phyloP scores from a whole-genome alignment of 352 stramenopile genomes.

The Blastocystis sp. region DNA sequence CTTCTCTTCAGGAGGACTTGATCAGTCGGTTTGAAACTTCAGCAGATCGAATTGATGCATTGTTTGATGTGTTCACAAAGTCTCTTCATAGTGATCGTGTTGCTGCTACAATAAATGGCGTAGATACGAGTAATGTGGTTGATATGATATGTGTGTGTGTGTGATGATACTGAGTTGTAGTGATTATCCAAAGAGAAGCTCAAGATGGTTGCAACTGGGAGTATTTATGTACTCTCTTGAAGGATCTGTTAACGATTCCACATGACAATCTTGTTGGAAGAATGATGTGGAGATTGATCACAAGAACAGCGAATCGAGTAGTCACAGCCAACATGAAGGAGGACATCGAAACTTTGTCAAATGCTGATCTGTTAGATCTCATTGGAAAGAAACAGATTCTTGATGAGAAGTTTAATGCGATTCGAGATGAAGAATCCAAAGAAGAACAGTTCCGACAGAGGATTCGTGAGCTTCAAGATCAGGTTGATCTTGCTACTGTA shows the following conservation, averaged over 20 bases:
- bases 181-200: slow-evolving; percentile 33
- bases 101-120: neutral
- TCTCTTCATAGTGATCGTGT: slow-evolving; percentile 11
- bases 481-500: neutral
- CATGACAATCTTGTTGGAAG: slow-evolving; percentile 26
- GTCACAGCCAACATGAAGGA: slow-evolving; percentile 14
- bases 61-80: slow-evolving; percentile 5
- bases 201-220: slow-evolving; percentile 56
- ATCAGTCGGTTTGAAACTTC: neutral
- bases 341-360: neutral
- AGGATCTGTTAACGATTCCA: slow-evolving; percentile 1
- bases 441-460: neutral
- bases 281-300: slow-evolving; percentile 23
- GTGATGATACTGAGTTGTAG: neutral
- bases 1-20: neutral
- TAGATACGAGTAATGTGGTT: slow-evolving; percentile 51
- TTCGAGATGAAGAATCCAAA: neutral
- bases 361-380: slow-evolving; percentile 3
- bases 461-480: slow-evolving; percentile 26
- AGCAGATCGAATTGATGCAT: neutral
- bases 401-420: slow-evolving; percentile 10
- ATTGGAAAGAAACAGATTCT: slow-evolving; percentile 18
- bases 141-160: neutral
- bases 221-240: slow-evolving; percentile 33
- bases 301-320: neutral